Percentiles rank a stretch among this genome's conserved stretches.
Evolutionary conservation across 441 rosid genomes (phyloP).

Genomic region (Populus hybrid): DNA sequence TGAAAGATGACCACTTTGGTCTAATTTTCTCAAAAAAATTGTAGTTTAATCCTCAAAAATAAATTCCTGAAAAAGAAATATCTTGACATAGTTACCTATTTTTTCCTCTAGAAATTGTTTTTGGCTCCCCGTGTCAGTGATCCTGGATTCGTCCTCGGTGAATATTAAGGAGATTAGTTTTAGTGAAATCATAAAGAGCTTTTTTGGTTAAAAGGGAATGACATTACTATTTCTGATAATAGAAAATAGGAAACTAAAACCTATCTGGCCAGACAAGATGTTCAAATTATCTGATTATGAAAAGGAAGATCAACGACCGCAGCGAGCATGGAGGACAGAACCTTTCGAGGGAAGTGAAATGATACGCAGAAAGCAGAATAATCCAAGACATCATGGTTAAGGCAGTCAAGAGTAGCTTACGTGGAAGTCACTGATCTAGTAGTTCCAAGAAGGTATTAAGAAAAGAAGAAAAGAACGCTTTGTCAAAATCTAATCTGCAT

Average conservation of each 20-base stretch:
- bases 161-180: too few relatives aligned
- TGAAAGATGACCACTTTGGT: too few relatives aligned
- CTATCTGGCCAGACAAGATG: neutral
- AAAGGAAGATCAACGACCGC: neutral
- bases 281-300: neutral
- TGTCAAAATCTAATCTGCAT: neutral
- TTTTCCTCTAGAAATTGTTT: too few relatives aligned
- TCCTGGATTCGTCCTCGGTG: too few relatives aligned
- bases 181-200: too few relatives aligned
- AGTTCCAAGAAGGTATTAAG: neutral
- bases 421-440: neutral
- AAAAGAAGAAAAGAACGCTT: neutral
- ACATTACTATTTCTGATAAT: neutral
- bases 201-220: too few relatives aligned
- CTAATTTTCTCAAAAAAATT: too few relatives aligned
- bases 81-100: too few relatives aligned
- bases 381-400: neutral
- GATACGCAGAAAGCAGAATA: neutral
- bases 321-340: neutral
- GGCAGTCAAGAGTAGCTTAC: neutral
- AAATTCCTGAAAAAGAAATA: too few relatives aligned
- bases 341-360: neutral
- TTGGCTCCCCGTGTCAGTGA: too few relatives aligned
- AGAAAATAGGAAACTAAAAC: too few relatives aligned
- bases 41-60: too few relatives aligned